Evolutionary conservation across 2,329 filamentous ascomycete genomes (phyloP).

Genomic region (Penicillium brasilianum): DNA sequence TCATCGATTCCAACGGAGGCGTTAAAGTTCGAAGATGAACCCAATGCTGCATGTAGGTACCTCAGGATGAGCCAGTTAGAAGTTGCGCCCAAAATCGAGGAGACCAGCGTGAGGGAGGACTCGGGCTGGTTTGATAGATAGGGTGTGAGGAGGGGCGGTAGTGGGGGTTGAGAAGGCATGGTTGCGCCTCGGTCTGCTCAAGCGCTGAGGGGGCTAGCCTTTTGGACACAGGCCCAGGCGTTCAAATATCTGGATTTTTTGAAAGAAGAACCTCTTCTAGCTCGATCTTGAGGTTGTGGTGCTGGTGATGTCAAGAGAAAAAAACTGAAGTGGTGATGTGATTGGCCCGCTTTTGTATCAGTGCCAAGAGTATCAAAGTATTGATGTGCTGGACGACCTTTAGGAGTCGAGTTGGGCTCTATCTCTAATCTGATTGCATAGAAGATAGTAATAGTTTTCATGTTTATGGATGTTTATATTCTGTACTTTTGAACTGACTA

Average conservation of each 20-base stretch:
- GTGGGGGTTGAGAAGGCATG: conserved; percentile 48
- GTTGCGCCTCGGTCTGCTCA: conserved; percentile 12
- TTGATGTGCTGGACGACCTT: background rate
- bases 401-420: background rate
- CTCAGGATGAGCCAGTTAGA: conserved; percentile 63
- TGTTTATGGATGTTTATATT: background rate
- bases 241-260: background rate
- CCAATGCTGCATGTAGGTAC: conserved; percentile 56
- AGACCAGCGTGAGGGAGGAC: conserved; percentile 49
- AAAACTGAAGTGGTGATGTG: conserved; percentile 31
- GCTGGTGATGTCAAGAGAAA: conserved; percentile 27
- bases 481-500: background rate
- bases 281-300: conserved; percentile 14
- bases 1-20: conserved; percentile 31
- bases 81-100: conserved; percentile 53
- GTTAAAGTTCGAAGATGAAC: conserved; percentile 23
- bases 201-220: background rate
- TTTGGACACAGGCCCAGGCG: background rate
- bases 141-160: conserved; percentile 47
- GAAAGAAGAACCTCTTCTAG: background rate
- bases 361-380: conserved; percentile 30
- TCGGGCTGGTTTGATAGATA: conserved; percentile 44
- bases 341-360: conserved; percentile 30
- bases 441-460: background rate
- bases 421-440: background rate